These are phyloP conservation scores for Metschnikowia kunwiensis DNA, from an alignment of 805 yeast species.

Conservation along the genomic window DNA sequence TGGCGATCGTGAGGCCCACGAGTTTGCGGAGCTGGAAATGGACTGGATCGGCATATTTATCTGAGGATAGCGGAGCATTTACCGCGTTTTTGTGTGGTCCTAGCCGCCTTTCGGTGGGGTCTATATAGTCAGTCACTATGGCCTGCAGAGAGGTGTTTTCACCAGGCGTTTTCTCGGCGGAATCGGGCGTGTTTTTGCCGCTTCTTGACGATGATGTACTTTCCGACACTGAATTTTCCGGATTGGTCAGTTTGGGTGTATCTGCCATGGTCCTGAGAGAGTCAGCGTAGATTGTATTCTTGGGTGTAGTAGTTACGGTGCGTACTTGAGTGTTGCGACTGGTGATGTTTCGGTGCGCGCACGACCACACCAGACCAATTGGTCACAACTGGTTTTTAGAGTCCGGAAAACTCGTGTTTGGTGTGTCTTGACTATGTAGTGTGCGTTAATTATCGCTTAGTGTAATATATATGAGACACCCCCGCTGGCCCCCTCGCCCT, in stretches of 20 bases:
- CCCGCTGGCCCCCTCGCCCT: background rate
- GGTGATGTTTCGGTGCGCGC: constrained; percentile 12
- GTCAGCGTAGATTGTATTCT: too few relatives aligned
- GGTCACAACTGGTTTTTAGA: too few relatives aligned
- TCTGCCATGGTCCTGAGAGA: too few relatives aligned
- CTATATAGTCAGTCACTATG: constrained; percentile 10
- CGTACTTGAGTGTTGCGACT: background rate
- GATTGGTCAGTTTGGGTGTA: too few relatives aligned
- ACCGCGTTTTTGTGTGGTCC: constrained; percentile 6
- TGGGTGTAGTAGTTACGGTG: background rate
- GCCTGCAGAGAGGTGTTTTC: background rate
- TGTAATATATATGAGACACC: background rate
- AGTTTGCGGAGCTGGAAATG: constrained; percentile 29
- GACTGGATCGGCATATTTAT: constrained; percentile 17
- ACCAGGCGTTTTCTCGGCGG: background rate
- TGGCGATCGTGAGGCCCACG: constrained; percentile 26
- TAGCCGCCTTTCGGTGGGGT: constrained; percentile 11
- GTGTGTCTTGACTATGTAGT: too few relatives aligned
- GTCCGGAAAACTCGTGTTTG: too few relatives aligned
- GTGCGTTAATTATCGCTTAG: too few relatives aligned
- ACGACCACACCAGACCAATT: too few relatives aligned
- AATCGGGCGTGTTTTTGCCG: background rate
- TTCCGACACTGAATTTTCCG: too few relatives aligned
- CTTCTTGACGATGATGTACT: background rate
- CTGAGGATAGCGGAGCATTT: constrained; percentile 4